Evolutionary conservation across 2,329 filamentous ascomycete genomes (phyloP).

Genomic region (Exserohilum rostratum): DNA sequence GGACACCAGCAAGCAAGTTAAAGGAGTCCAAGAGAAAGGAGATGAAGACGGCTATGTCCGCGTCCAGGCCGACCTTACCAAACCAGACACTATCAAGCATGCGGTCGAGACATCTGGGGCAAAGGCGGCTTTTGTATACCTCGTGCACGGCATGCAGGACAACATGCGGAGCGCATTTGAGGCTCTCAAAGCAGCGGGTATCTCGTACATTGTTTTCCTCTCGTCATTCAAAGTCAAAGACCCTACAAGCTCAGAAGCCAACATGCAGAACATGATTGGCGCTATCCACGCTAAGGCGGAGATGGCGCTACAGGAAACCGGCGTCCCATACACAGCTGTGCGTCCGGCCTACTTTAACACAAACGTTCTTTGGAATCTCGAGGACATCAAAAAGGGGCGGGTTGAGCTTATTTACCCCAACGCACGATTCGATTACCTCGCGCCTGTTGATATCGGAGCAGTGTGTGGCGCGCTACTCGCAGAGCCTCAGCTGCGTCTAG

Average conservation of each 20-base stretch:
- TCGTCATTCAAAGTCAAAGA: slow-evolving; percentile 20
- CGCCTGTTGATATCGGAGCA: slow-evolving; percentile 54
- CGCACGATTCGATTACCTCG: slow-evolving; percentile 49
- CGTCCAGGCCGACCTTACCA: slow-evolving; percentile 54
- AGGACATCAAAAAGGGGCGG: slow-evolving; percentile 37
- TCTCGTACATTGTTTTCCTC: slow-evolving; percentile 56
- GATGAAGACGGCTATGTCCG: slow-evolving; percentile 40
- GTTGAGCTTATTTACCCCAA: slow-evolving; percentile 42
- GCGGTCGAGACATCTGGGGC: slow-evolving; percentile 54
- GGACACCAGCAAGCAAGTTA: slow-evolving; percentile 53
- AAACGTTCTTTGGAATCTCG: slow-evolving; percentile 46
- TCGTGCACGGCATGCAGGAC: slow-evolving; percentile 42
- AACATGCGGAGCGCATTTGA: slow-evolving; percentile 50
- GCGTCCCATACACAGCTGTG: slow-evolving; percentile 50
- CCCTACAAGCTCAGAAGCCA: slow-evolving; percentile 1
- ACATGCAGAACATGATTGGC: slow-evolving; percentile 1
- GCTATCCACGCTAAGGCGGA: slow-evolving; percentile 54
- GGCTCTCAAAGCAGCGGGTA: slow-evolving; percentile 54
- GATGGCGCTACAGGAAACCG: slow-evolving; percentile 51
- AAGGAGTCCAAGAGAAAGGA: slow-evolving; percentile 42
- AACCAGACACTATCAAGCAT: slow-evolving; percentile 48
- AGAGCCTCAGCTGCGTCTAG: slow-evolving; percentile 27
- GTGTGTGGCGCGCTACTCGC: slow-evolving; percentile 52
- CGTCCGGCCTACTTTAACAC: slow-evolving; percentile 55
- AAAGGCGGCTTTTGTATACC: slow-evolving; percentile 58